Evolutionary conservation across 257 asterid genomes (phyloP), one percentile per base, ranked within the genome.

Genomic region (Parsonsia alboflavescens): DNA sequence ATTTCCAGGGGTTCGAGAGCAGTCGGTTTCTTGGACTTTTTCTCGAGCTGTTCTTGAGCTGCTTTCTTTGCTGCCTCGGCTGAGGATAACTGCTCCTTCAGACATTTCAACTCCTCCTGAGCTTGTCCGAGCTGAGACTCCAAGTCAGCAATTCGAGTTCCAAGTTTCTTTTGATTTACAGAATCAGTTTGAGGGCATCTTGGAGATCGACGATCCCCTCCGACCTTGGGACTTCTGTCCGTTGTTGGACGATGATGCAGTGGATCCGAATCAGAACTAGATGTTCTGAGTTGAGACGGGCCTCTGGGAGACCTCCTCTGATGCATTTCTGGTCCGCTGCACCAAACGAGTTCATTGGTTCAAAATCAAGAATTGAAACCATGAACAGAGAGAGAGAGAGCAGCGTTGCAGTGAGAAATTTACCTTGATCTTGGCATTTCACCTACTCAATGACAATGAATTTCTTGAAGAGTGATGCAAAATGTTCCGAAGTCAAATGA

Each of bases 41-140:
- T 88, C 69, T 90, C 88, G 2, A 87, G 84, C 46, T 77, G 93
- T 39, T 90, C 88, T 80, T 91, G 95, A 71, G 90, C 96, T 48
- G 79, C 88, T 72, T 71, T 84, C 72, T 91, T 91, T 1, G 91
- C 94, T 45, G 82, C 86, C 79, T 91, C 96, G 7, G 91, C 88
- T 13, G 94, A 83, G 64, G 77, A 78, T 73, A 93, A 75, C 65
- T 93, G 98, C 30, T 75, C 68, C 87, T 94, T 94, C 17, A 94
- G 89, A 71, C 79, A 70, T 71, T 86, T 89, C 73, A 94, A 91
- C 86, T 94, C 97, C 3, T 73, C 84, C 77, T 90, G 98, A 0
- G 97, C 97, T 78, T 90, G 95, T 22, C 96, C 97, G 52, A 94
- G 97, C 74, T 90, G 99, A 41, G 96, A 86, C 70, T 94, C 99